phyloP scores from a whole-genome alignment of 169 alveolate genomes.

The Plasmodium malariae region DNA sequence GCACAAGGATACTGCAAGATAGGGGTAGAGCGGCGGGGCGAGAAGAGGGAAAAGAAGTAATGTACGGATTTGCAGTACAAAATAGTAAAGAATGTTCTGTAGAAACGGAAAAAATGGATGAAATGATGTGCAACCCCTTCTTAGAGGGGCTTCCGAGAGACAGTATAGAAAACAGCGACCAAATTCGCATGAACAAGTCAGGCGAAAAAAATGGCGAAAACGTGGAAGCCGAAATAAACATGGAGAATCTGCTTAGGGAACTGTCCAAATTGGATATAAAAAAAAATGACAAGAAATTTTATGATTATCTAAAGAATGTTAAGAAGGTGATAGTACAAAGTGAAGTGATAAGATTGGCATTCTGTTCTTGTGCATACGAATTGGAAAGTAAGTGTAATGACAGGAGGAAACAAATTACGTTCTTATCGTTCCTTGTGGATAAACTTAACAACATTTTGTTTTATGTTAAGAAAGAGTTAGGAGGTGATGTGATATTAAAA shows the following conservation, averaged over 20 bases:
- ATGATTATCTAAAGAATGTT: not conserved
- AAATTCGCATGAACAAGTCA: too few relatives aligned
- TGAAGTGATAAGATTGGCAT: not conserved
- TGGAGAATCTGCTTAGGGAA: not conserved
- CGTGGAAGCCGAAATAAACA: too few relatives aligned
- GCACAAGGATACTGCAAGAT: conserved; percentile 3
- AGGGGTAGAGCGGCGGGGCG: not conserved
- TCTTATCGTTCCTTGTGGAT: conserved; percentile 9
- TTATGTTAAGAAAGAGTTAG: not conserved
- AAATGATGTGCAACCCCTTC: too few relatives aligned
- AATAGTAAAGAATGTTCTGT: too few relatives aligned
- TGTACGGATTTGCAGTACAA: too few relatives aligned
- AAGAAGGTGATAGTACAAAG: not conserved
- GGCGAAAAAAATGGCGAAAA: too few relatives aligned
- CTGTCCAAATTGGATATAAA: conserved; percentile 20
- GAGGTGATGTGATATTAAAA: not conserved
- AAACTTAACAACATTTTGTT: conserved; percentile 1
- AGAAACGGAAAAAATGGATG: too few relatives aligned
- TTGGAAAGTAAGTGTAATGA: not conserved
- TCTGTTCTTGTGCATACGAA: conserved; percentile 7
- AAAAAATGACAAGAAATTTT: conserved; percentile 3
- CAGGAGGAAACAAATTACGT: conserved; percentile 5
- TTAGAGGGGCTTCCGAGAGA: too few relatives aligned
- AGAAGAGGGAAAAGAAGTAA: too few relatives aligned
- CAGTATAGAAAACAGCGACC: not conserved